Conservation (phyloP, 371 early-diverging fungal genomes). For the Mucor mucedo region DNA sequence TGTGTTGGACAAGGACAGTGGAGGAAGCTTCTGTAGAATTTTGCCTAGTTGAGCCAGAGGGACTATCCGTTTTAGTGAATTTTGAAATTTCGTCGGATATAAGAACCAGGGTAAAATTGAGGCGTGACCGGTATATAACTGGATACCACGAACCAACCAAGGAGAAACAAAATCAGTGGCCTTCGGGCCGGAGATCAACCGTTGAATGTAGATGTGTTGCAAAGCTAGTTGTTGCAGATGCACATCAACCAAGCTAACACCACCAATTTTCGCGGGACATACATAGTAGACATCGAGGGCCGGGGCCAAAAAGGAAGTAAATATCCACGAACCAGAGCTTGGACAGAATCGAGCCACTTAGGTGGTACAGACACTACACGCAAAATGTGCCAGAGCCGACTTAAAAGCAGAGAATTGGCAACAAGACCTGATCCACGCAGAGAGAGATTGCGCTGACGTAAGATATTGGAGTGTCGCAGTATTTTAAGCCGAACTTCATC, state of each 20-base stretch:
- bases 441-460: background rate
- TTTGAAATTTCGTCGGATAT: background rate
- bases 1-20: too few species aligned
- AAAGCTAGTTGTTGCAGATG: slow-evolving; percentile 1
- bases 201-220: slow-evolving; percentile 1
- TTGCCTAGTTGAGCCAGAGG: too few species aligned
- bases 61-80: background rate
- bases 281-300: background rate
- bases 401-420: slow-evolving; percentile 19
- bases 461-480: background rate
- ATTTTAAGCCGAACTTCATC: background rate
- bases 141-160: background rate
- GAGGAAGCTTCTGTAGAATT: background rate
- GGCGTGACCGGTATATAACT: background rate
- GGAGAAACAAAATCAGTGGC: background rate
- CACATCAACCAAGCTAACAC: slow-evolving; percentile 5
- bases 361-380: slow-evolving; percentile 4
- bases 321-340: background rate
- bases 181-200: background rate
- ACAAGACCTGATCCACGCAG: slow-evolving; percentile 6
- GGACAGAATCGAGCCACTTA: background rate
- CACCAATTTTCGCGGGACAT: slow-evolving; percentile 1
- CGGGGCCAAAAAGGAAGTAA: background rate
- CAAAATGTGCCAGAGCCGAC: slow-evolving; percentile 11
- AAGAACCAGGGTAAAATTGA: background rate